These are phyloP conservation scores for Triticum aestivum DNA, from an alignment of 176 grass and related monocot species.

Conservation along the genomic window IWGSC_CS_RefSeq_v2.1 NC_057797.1:181361962-181362461, in stretches of 20 bases:
- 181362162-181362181: slow-evolving; percentile 78
- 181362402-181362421: slow-evolving; percentile 9
- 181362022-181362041: slow-evolving; percentile 47
- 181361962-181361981: slow-evolving; percentile 52
- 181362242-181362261: background rate
- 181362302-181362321: background rate
- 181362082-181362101: background rate
- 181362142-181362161: slow-evolving; percentile 91
- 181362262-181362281: background rate
- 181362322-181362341: background rate
- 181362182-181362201: slow-evolving; percentile 84
- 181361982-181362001: slow-evolving; percentile 54
- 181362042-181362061: slow-evolving; percentile 35
- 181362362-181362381: background rate
- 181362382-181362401: background rate
- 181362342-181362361: background rate
- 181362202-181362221: slow-evolving; percentile 88
- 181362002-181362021: slow-evolving; percentile 50
- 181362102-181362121: slow-evolving; percentile 57
- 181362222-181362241: background rate
- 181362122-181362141: slow-evolving; percentile 85
- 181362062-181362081: slow-evolving; percentile 3
- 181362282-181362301: background rate
- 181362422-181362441: slow-evolving; percentile 32
- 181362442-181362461: slow-evolving; percentile 49